Evolutionary conservation across 2,329 filamentous ascomycete genomes (phyloP), one percentile per base, ranked within the genome.

Genomic region (Xylariaceae sp.): DNA sequence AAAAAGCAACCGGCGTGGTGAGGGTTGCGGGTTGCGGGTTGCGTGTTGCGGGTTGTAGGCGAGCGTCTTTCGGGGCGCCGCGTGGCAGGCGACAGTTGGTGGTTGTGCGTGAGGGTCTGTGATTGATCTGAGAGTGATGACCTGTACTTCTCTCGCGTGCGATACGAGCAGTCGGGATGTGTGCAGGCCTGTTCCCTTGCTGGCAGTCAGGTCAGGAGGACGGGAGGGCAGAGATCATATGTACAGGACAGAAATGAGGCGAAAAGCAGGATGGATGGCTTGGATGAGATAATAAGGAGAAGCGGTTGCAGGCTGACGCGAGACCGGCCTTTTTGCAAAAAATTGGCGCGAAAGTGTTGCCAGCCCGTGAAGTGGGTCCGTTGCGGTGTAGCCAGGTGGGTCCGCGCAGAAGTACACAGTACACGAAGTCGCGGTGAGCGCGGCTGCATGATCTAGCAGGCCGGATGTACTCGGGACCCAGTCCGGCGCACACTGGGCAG

Each of bases 61-160:
- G 32, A 34, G 32, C 39, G 19, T 45, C n/a, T 46, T 41, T 22
- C n/a, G 43, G 43, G 47, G 47, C 46, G 48, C 53, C 49, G 57
- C 53, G 57, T 53, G 54, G 57, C 54, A 43, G 49, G 49, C 56
- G 53, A 58, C 49, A 41, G 53, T 58, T 55, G 56, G 29, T 18
- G 56, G 53, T 53, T 26, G 37, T 44, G 34, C 44, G 41, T 16
- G 13, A 26, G 34, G 34, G 51, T 16, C 21, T n/a, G 18, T 19
- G 45, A 12, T 34, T 44, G 39, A 19, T 16, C 21, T n/a, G 18
- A n/a, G 45, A 12, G 26, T 44, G 39, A 19, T 49, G 51, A 47
- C 45, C 22, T 18, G 45, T 37, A 26, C 34, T 47, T 37, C 10
- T 30, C 10, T 30, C 40, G 19, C 40, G 40, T 42, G 10, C 8